Base-by-base conservation (phyloP, 257 asterid species). In the Nicotiana attenuata region DNA sequence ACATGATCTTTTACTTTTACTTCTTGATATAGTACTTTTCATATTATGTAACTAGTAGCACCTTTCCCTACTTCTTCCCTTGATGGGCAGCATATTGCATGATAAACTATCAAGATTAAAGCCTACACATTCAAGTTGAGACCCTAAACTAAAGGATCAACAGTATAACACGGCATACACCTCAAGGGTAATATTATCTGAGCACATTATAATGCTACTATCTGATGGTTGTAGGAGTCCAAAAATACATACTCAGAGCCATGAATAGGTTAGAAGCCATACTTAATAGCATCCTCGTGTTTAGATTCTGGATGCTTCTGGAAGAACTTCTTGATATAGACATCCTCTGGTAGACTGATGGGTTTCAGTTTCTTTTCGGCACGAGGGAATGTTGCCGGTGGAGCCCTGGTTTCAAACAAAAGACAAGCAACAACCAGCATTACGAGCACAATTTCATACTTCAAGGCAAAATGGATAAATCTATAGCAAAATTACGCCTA, bases 331-430 rank as follows among this genome's bases (percentile, higher is more conserved):
- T 83, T 90, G 33, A 96, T 86, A 81, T 91, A 96, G 76, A 85
- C 82, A 88, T 96, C 99, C 88, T 94, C 99, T 3, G 99, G 97
- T 3, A 96, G 81, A 31, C 82, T 81, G n/a, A 96, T 91, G 16
- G 83, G 91, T 87, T 86, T 89, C 10, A 96, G 87, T 89, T 91
- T 94, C 24, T 84, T 87, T 90, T 96, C 92, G 0, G 94, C 89
- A 10, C 93, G 92, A 35, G 93, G 97, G 87, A 96, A 96, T 3
- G 93, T 88, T 24, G 93, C 92, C 9, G 99, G 99, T 7, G 99
- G 98, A 1, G 90, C 94, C 92, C 99, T 95, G 86, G 82, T 41
- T 41, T 41, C 68, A 73, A 45, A 22, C 78, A 45, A 73, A 11
- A 73, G 5, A 3, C 52, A 26, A n/a, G 52, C 50, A 22, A 14